These are phyloP conservation scores for Omphalotus olearius DNA, from an alignment of 1,284 basidiomycete genomes.

Conservation along the genomic window DNA sequence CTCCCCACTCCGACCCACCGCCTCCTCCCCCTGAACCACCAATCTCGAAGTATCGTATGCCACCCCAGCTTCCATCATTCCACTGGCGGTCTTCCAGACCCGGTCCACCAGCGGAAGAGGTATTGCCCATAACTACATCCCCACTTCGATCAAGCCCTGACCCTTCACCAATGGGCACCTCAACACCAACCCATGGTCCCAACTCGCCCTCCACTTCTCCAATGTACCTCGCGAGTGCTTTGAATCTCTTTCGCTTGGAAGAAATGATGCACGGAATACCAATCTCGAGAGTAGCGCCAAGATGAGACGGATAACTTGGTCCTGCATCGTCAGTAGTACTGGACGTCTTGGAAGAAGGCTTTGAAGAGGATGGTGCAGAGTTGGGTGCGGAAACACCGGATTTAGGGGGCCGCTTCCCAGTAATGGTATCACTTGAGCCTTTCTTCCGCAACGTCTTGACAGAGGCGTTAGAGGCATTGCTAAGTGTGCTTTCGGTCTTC, in stretches of 20 bases:
- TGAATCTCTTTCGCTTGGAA: constrained; percentile 77
- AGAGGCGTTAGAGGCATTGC: constrained; percentile 17
- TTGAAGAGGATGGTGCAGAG: constrained; percentile 4
- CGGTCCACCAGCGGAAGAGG: neutral
- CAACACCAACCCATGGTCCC: constrained; percentile 90
- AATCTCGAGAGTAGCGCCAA: constrained; percentile 75
- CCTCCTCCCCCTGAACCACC: constrained; percentile 26
- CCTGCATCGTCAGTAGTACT: constrained; percentile 2
- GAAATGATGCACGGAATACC: constrained; percentile 92
- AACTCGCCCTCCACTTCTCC: constrained; percentile 76
- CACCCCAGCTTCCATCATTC: constrained; percentile 80
- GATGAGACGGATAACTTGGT: constrained; percentile 25
- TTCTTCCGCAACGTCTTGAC: constrained; percentile 33
- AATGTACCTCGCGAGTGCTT: constrained; percentile 84
- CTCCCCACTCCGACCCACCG: constrained; percentile 57
- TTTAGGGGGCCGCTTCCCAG: constrained; percentile 12
- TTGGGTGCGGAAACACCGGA: neutral
- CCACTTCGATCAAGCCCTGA: constrained; percentile 14
- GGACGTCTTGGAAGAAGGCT: neutral
- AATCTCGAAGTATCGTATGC: constrained; percentile 80
- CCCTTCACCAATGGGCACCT: constrained; percentile 59
- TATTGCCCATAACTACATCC: constrained; percentile 6
- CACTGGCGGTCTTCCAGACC: constrained; percentile 49
- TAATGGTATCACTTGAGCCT: constrained; percentile 41
- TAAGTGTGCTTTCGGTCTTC: constrained; percentile 32